A percentile compares a stretch with the other conserved stretches of the same genome.
Evolutionary conservation across 345 rosid species (phyloP).

Genomic region (Syzygium oleosum): DNA sequence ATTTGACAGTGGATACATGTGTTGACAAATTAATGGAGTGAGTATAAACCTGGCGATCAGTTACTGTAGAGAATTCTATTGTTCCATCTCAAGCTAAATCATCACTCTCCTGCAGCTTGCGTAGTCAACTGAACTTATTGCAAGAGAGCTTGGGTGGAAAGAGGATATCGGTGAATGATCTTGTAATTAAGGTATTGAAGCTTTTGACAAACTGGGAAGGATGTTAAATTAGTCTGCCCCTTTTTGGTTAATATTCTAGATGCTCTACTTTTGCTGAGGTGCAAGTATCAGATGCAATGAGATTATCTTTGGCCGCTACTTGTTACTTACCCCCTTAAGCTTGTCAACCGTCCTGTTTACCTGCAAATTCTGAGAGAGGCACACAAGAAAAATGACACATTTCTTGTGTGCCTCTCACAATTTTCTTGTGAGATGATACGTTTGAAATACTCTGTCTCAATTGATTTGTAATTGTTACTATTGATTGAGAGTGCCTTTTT

Average conservation of each 20-base stretch:
- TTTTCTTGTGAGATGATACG: neutral
- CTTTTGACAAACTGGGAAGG: neutral
- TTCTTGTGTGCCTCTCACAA: neutral
- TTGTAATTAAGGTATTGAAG: conserved; percentile 79
- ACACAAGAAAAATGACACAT: neutral
- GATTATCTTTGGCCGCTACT: neutral
- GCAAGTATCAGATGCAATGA: too few species aligned
- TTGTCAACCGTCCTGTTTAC: neutral
- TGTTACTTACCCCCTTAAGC: neutral
- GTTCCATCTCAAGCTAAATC: neutral
- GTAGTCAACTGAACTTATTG: conserved; percentile 67
- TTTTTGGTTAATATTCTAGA: neutral
- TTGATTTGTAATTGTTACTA: neutral
- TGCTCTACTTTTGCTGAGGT: neutral
- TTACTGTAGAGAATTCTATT: neutral
- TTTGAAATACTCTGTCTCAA: neutral
- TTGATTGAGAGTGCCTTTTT: neutral
- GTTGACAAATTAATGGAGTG: conserved; percentile 92
- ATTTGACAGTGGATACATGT: conserved; percentile 82
- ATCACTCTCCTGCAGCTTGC: conserved; percentile 42
- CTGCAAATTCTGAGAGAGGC: neutral
- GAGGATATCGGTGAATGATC: conserved; percentile 89
- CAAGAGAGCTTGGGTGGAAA: conserved; percentile 93
- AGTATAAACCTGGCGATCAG: conserved; percentile 10
- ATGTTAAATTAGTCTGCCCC: neutral